Base-by-base conservation (phyloP, 352 stramenopile species). In the Pythium guiyangense region DNA sequence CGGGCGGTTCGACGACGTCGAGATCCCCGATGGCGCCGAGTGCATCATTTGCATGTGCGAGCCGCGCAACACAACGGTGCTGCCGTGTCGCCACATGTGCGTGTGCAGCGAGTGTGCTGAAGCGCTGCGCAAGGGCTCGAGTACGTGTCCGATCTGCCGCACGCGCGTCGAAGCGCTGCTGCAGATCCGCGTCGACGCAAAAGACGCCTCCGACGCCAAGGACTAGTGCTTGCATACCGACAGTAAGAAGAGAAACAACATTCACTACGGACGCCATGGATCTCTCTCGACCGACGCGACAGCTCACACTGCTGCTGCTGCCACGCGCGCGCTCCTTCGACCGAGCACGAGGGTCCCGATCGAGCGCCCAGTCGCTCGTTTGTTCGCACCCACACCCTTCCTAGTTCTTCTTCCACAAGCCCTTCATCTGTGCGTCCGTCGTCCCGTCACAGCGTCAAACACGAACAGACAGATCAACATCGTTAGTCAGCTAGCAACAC, bases 41-140 rank as follows among this genome's bases (percentile, higher is more conserved):
- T 95, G 86, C 68, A 89, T 95, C 60, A 95, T 95, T 49, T 95
- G 86, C 59, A 73, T 94, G 67, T 80, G 73, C 54, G 84, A 94
- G 58, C 70, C 80, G 17, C 76, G 86, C 50, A 86, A 89, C 64
- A 95, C 86, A 26, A 94, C 84, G 17, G 70, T 94, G 64, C 56
- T 95, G 45, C 86, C 86, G 14, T 95, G 86, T 52, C 79, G 84
- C 25, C 86, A 95, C 70, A 92, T 95, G 84, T 95, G 86, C 52
- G 74, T 95, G 48, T 95, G 86, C 52, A 70, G 65, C 26, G 80
- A 90, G 45, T 95, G 86, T 40, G 84, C 86, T 10, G 81, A 95
- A 63, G 68, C 71, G 53, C 58, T 95, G 35, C 79, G 80, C 25
- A 83, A 84, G 31, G 77, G 62, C 37, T 80, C 77, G 11, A 93